phyloP scores from a whole-genome alignment of 2,329 filamentous ascomycete species.

The Trichoderma endophyticum region DNA sequence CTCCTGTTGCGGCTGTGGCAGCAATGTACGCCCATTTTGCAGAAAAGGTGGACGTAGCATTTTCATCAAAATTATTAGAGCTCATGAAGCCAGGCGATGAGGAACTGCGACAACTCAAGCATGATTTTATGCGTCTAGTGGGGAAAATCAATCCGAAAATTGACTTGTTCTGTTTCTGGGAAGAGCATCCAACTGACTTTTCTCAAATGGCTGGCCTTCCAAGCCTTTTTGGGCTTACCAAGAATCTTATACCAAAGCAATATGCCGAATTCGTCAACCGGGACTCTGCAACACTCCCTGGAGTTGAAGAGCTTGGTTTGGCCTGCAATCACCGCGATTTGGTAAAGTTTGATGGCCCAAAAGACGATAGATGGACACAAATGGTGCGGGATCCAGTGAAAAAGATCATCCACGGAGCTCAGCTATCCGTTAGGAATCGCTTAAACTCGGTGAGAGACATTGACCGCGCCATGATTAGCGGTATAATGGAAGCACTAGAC shows the following conservation, averaged over 20 bases:
- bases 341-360: conserved; percentile 42
- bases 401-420: conserved; percentile 36
- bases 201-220: conserved; percentile 35
- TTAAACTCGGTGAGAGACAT: conserved; percentile 37
- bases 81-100: conserved; percentile 41
- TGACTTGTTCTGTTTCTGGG: conserved; percentile 39
- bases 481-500: conserved; percentile 33
- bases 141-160: conserved; percentile 37
- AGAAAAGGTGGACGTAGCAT: conserved; percentile 33
- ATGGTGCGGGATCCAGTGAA: conserved; percentile 38
- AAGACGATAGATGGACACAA: conserved; percentile 35
- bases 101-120: conserved; percentile 34
- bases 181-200: conserved; percentile 39
- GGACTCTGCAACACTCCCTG: conserved; percentile 40
- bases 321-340: conserved; percentile 39
- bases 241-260: conserved; percentile 30
- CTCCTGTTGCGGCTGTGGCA: conserved; percentile 35
- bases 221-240: conserved; percentile 22
- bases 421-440: conserved; percentile 36
- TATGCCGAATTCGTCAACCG: conserved; percentile 38
- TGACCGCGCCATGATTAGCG: conserved; percentile 33
- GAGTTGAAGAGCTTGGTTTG: conserved; percentile 33
- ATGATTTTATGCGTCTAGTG: conserved; percentile 38
- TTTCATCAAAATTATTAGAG: conserved; percentile 37
- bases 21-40: conserved; percentile 37